phyloP scores from a whole-genome alignment of 2,329 filamentous ascomycete genomes.

The Venturia asperata region DNA sequence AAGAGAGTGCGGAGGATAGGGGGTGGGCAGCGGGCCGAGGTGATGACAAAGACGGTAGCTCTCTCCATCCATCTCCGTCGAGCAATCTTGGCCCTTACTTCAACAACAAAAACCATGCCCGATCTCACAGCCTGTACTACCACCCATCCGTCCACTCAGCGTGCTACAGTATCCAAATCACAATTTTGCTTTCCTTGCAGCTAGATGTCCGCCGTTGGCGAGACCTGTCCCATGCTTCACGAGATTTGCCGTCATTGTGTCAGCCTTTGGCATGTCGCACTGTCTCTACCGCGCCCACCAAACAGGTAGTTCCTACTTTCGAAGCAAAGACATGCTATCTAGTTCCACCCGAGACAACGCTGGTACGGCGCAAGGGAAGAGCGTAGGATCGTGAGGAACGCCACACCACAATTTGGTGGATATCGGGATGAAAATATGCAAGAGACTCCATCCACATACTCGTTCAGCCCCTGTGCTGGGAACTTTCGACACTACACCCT shows the following conservation, averaged over 20 bases:
- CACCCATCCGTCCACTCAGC: background rate
- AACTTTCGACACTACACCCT: background rate
- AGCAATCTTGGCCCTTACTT: background rate
- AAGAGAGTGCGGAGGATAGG: background rate
- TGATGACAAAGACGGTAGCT: background rate
- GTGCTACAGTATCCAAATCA: background rate
- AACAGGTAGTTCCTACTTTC: background rate
- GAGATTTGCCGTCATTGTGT: background rate
- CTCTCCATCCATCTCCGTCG: background rate
- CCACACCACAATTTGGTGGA: background rate
- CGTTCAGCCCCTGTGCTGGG: background rate
- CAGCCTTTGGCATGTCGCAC: background rate
- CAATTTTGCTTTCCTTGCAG: background rate
- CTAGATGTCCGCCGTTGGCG: background rate
- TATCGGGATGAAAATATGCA: background rate
- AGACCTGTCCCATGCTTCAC: background rate
- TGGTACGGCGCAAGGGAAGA: background rate
- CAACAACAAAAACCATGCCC: slow-evolving; percentile 9
- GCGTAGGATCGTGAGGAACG: background rate
- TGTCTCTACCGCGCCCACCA: background rate
- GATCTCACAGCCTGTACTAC: background rate
- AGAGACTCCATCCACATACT: background rate
- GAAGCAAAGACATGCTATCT: background rate
- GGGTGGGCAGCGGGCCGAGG: background rate
- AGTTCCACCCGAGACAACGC: background rate